Base-by-base conservation (phyloP, 129 eudicot species). In the Apium graveolens region DNA sequence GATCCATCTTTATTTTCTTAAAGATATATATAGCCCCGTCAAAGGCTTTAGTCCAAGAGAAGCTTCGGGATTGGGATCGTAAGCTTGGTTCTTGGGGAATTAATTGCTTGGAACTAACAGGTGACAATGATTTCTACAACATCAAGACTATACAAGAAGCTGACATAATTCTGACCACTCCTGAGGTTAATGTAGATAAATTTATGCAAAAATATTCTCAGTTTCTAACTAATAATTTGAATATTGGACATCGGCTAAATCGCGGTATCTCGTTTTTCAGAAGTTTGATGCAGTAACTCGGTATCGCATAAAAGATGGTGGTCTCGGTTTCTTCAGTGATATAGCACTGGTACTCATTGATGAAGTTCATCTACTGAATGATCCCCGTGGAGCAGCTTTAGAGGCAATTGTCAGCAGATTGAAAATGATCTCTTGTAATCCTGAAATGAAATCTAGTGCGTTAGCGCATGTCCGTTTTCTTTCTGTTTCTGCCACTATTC, bases 41-140 rank as follows among this genome's bases (percentile, higher is more conserved):
- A 57, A 96, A 96, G 84, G 99, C 99, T 81, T 85, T 96, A 90
- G 97, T 96, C 38, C 97, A 96, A 87, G 99, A 92, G 95, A 96
- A 96, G 83, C 90, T 92, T 73, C 90, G 99, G 51, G 88, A 92
- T 87, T 96, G 97, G 97, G 89, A 80, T 78, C 89, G 87, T 75
- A 96, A 92, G 86, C 83, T 96, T 46, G 95, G 97, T 44, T 81
- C 90, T 45, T 83, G 89, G 93, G 99, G 97, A 34, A 82, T 96
- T 81, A 87, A 70, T 87, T 92, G 97, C 90, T 87, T 92, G 86
- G 99, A 96, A 91, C 87, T 96, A 80, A 96, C 97, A 29, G 97
- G 97, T 75, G 99, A 96, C 83, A 96, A 92, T 85, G 97, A 92
- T 82, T 81, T 84, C 75, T 96, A 90, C 85, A 90, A 65, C 81